Conservation (phyloP, 2,329 filamentous ascomycete species). For the Rosellinia necatrix region DNA sequence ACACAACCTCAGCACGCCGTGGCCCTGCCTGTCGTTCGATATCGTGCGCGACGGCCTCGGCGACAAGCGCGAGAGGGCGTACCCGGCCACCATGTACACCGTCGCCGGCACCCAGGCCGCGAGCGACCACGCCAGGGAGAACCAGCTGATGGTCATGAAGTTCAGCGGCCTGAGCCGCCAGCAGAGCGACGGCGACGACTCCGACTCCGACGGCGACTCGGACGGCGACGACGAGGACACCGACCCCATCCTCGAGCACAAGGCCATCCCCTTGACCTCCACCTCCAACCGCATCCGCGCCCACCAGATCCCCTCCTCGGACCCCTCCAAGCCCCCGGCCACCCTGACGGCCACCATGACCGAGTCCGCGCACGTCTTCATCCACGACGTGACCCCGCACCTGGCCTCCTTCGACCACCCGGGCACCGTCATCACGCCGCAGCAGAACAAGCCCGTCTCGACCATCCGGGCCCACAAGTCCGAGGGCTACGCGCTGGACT, state of each 20-base stretch:
- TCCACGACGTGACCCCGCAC: constrained; percentile 93
- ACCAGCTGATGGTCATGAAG: constrained; percentile 95
- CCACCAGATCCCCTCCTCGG: constrained; percentile 76
- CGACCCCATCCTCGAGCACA: constrained; percentile 93
- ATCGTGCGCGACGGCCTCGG: constrained; percentile 85
- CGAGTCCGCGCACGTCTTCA: constrained; percentile 84
- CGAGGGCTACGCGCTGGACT: constrained; percentile 97
- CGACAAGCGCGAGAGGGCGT: constrained; percentile 81
- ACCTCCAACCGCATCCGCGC: constrained; percentile 93
- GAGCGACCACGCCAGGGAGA: constrained; percentile 74
- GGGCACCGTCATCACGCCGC: constrained; percentile 76
- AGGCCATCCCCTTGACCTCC: constrained; percentile 80
- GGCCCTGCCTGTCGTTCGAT: constrained; percentile 97
- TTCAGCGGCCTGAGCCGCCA: constrained; percentile 89
- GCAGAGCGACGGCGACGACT: constrained; percentile 71
- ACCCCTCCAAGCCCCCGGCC: constrained; percentile 72
- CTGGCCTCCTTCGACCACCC: constrained; percentile 88
- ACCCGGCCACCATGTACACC: constrained; percentile 92
- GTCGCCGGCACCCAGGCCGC: constrained; percentile 95
- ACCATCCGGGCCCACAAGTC: constrained; percentile 89
- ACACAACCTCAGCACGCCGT: constrained; percentile 89
- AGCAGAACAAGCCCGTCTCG: constrained; percentile 85
- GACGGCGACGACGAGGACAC: constrained; percentile 77
- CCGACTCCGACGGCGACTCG: constrained; percentile 63
- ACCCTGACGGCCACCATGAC: constrained; percentile 92